phyloP scores from a whole-genome alignment of 2,329 filamentous ascomycete species.

The Colletotrichum chrysophilum region DNA sequence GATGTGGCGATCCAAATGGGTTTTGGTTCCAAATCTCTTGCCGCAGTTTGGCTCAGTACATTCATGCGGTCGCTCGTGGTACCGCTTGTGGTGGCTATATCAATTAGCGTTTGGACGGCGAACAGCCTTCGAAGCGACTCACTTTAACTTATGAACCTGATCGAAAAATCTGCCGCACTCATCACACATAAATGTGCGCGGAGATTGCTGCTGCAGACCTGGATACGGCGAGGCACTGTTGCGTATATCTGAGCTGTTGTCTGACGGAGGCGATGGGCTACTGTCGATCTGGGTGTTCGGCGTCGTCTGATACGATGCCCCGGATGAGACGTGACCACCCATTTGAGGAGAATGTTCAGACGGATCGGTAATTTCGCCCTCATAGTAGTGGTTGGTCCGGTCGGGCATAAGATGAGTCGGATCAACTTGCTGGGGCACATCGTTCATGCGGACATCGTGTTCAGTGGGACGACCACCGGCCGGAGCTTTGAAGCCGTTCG shows the following conservation, averaged over 20 bases:
- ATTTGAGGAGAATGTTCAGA: slow-evolving; percentile 49
- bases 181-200: slow-evolving; percentile 40
- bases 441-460: background rate
- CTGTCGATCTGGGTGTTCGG: slow-evolving; percentile 50
- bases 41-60: slow-evolving; percentile 57
- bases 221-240: slow-evolving; percentile 40
- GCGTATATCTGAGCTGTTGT: slow-evolving; percentile 38
- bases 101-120: slow-evolving; percentile 25
- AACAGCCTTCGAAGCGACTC: slow-evolving; percentile 26
- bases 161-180: slow-evolving; percentile 55
- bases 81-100: slow-evolving; percentile 63
- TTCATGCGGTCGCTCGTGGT: slow-evolving; percentile 65
- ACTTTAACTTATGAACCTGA: slow-evolving; percentile 66
- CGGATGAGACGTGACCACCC: slow-evolving; percentile 42
- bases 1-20: slow-evolving; percentile 65
- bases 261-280: slow-evolving; percentile 45
- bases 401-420: slow-evolving; percentile 11
- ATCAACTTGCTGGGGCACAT: background rate
- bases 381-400: slow-evolving; percentile 13
- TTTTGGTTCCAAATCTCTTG: slow-evolving; percentile 66
- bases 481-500: background rate
- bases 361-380: slow-evolving; percentile 29
- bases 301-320: slow-evolving; percentile 47
- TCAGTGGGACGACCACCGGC: background rate
- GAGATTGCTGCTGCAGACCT: slow-evolving; percentile 24